Conservation (phyloP, 2,329 filamentous ascomycete species). For the Alternaria novae-zelandiae region DNA sequence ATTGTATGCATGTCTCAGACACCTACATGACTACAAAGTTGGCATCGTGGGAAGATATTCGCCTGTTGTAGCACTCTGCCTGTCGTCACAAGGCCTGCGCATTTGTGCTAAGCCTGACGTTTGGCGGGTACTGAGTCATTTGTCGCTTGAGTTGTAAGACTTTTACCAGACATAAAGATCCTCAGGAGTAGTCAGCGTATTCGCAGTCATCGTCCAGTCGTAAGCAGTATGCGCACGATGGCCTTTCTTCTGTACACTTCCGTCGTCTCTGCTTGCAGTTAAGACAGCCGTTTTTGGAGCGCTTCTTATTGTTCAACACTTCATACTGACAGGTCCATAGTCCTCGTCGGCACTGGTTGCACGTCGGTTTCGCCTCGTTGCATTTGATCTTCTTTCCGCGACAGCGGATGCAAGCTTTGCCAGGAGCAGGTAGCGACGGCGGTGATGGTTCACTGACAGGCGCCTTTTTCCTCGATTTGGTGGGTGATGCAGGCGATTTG, state of each 20-base stretch:
- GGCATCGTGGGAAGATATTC: not conserved
- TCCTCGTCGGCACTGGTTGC: slow-evolving; percentile 38
- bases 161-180: not conserved
- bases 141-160: not conserved
- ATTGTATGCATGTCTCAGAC: not conserved
- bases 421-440: slow-evolving; percentile 17
- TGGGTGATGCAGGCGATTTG: slow-evolving; percentile 22
- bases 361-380: slow-evolving; percentile 36
- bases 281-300: slow-evolving; percentile 38
- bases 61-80: not conserved
- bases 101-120: not conserved
- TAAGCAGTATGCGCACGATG: slow-evolving; percentile 37
- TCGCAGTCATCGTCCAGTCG: slow-evolving; percentile 37
- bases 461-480: slow-evolving; percentile 20
- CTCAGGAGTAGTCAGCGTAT: slow-evolving; percentile 30
- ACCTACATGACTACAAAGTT: not conserved
- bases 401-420: slow-evolving; percentile 28
- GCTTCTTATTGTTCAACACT: slow-evolving; percentile 21
- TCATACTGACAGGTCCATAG: slow-evolving; percentile 42
- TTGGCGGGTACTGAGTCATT: not conserved
- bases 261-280: slow-evolving; percentile 39
- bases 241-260: slow-evolving; percentile 42
- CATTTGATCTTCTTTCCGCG: slow-evolving; percentile 42
- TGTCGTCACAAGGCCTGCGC: not conserved
- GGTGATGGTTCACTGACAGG: slow-evolving; percentile 3